Evolutionary conservation across 169 alveolate species (phyloP), one percentile per base, ranked within the genome.

Genomic region (Babesia bigemina): DNA sequence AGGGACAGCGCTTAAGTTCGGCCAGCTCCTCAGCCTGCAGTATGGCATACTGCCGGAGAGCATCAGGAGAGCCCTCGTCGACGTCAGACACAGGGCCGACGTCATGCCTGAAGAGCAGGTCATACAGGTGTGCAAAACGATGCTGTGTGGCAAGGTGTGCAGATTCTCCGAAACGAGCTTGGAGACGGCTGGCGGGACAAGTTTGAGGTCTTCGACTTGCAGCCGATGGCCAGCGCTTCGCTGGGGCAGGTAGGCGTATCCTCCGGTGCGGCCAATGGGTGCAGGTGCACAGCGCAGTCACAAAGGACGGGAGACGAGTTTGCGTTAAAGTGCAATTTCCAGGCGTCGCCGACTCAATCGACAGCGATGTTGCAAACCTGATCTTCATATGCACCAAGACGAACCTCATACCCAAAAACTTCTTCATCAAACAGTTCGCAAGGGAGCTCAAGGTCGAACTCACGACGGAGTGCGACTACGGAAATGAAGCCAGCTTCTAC

Each of bases 41-140:
- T 96, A 93, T 29, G 97, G 94, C 47, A 57, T 92, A n/a, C 74
- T 95, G 50, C 97, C 98, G 1, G 94, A 93, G 28, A 86, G 89
- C 2, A 84, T 95, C 70, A 74, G 78, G 56, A 69, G 88, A 52
- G 98, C 98, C 1, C 81, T 95, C 66, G 93, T 91, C 61, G 79
- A 88, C 29, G 96, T 96, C n/a, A 79, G 96, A 56, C 77, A 92
- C 70, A 91, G 88, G 49, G 98, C 98, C n/a, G 97, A 95, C 67
- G 88, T 94, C n/a, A 95, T 95, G 98, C 96, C 97, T 4, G 74
- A 78, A 58, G 65, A 78, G 55, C 94, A 95, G 71, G 92, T 95
- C 44, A 58, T 62, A 4, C 22, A 28, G 65, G 84, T 81, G 62
- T 8, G 72, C 48, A 7, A 8, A 2, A 44, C 12, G 14, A 19